Conservation (phyloP, 2,329 filamentous ascomycete genomes). For the Colletotrichum aenigma region DNA sequence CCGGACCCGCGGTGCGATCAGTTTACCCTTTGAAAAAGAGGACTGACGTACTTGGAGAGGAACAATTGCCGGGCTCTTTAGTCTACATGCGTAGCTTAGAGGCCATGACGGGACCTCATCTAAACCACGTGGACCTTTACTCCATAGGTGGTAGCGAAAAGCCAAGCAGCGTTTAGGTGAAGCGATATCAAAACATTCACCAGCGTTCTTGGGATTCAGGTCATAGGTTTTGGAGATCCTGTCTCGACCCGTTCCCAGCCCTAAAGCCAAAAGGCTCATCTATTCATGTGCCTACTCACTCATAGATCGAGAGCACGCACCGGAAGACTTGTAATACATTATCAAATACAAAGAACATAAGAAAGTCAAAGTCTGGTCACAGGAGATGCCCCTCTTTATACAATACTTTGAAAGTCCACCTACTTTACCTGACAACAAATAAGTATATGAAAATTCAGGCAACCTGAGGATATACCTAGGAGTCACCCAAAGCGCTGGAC, state of each 20-base stretch:
- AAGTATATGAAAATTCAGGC: too few relatives aligned
- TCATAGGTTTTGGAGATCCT: background rate
- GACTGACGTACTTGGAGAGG: background rate
- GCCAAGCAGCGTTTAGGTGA: background rate
- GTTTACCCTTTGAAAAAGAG: background rate
- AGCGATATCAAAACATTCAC: background rate
- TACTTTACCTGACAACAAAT: too few relatives aligned
- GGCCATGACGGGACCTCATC: background rate
- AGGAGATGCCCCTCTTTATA: too few relatives aligned
- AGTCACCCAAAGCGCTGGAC: too few relatives aligned
- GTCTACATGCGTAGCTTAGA: background rate
- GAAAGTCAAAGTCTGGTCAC: too few relatives aligned
- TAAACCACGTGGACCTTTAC: background rate
- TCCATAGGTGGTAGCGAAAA: background rate
- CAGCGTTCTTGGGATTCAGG: background rate
- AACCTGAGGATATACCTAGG: too few relatives aligned
- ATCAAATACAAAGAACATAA: too few relatives aligned
- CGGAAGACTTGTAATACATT: too few relatives aligned
- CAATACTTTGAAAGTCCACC: too few relatives aligned
- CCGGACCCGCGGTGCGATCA: background rate
- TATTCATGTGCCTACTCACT: too few relatives aligned
- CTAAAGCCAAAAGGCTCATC: too few relatives aligned
- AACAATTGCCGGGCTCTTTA: background rate
- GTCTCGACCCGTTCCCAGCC: background rate
- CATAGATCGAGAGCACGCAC: too few relatives aligned